Conservation (phyloP, 768 basidiomycete species). For the Lenzites betulinus region DNA sequence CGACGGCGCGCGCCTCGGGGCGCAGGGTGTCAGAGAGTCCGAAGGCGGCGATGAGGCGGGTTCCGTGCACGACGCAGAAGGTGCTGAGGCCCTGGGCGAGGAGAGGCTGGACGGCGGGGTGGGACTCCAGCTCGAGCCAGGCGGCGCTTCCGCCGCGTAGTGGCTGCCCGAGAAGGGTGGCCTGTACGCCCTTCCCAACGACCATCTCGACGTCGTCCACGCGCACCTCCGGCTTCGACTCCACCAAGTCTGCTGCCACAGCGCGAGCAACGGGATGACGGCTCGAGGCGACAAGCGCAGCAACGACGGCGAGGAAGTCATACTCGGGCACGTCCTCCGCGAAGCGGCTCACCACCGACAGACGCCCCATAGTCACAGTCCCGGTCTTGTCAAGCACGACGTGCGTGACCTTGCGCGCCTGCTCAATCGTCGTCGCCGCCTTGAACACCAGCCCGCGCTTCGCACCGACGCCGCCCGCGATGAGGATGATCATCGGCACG, state of each 20-base stretch:
- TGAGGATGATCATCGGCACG: constrained; percentile 40
- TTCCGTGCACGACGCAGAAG: constrained; percentile 40
- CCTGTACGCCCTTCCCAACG: constrained; percentile 39
- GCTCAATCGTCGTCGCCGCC: constrained; percentile 43
- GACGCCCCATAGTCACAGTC: constrained; percentile 49
- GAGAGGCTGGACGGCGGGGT: constrained; percentile 34
- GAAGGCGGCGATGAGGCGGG: constrained; percentile 36
- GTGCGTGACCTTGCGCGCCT: constrained; percentile 42
- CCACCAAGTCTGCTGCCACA: constrained; percentile 34
- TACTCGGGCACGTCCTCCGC: constrained; percentile 11
- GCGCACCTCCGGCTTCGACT: background rate
- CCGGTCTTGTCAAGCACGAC: constrained; percentile 65
- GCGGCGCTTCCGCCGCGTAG: constrained; percentile 40
- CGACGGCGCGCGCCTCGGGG: constrained; percentile 40
- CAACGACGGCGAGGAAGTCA: constrained; percentile 21
- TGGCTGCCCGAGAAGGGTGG: constrained; percentile 34
- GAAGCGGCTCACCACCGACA: constrained; percentile 40
- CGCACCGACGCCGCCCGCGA: constrained; percentile 35
- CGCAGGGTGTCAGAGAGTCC: constrained; percentile 49
- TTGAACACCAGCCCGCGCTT: constrained; percentile 37
- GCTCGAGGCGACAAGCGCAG: constrained; percentile 36
- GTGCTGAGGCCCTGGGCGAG: constrained; percentile 45
- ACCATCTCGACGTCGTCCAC: constrained; percentile 32
- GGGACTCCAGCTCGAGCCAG: constrained; percentile 35
- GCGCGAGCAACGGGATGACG: constrained; percentile 40